Conservation (phyloP, 2,329 filamentous ascomycete genomes). For the Monilinia fructigena region DNA sequence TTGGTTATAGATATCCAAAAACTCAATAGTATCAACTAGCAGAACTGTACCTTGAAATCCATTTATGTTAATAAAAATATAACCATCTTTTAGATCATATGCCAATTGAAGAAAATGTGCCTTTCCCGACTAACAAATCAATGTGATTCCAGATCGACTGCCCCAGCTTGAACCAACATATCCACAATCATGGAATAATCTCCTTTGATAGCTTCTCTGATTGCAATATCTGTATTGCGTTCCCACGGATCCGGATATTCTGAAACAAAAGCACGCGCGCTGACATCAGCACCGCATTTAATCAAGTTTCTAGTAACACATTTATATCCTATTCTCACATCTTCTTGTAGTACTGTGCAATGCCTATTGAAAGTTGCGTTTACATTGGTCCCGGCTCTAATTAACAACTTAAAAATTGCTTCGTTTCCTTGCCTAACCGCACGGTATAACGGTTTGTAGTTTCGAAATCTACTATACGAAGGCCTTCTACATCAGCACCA, state of each 20-base stretch:
- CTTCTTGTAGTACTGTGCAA: conserved; percentile 39
- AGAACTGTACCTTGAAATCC: too few relatives aligned
- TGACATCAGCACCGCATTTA: conserved; percentile 41
- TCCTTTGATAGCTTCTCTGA: conserved; percentile 23
- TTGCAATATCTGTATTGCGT: conserved; percentile 17
- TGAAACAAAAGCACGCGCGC: conserved; percentile 31
- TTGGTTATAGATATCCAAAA: not conserved
- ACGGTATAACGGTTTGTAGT: conserved; percentile 22
- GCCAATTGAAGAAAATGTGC: not conserved
- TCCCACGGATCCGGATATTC: too few relatives aligned
- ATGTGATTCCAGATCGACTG: not conserved
- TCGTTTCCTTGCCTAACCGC: conserved; percentile 20
- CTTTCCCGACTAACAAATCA: rapidly evolving
- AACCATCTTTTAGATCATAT: not conserved
- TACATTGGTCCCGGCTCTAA: conserved; percentile 43
- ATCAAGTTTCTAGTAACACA: not conserved
- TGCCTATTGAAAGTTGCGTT: conserved; percentile 34
- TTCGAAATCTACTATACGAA: not conserved
- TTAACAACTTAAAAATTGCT: conserved; percentile 37
- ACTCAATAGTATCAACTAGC: not conserved
- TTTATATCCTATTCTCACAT: conserved; percentile 12
- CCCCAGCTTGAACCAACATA: conserved; percentile 7
- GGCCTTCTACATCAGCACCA: conserved; percentile 30
- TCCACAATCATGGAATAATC: conserved; percentile 23
- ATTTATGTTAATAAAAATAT: not conserved